Evolutionary conservation across 495 filamentous ascomycete species (phyloP).

Genomic region (Trichoderma erinaceum): DNA sequence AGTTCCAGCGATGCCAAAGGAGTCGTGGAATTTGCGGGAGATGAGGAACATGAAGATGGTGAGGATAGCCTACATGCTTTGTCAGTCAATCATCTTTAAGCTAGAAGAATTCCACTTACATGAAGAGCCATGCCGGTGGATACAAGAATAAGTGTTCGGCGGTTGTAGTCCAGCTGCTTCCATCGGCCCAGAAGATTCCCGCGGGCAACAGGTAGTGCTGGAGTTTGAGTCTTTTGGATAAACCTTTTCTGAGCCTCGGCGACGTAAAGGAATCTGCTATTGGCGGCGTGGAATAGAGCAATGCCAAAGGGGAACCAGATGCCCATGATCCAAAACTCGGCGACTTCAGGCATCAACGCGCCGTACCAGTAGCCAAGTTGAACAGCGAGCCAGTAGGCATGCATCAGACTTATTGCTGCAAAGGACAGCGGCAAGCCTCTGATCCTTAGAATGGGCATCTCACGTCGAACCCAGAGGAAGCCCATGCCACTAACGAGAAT

Average conservation of each 20-base stretch:
- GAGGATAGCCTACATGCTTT: conserved; percentile 38
- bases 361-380: conserved; percentile 55
- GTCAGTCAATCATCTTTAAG: conserved; percentile 7
- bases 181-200: conserved; percentile 23
- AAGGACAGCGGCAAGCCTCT: conserved; percentile 52
- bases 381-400: conserved; percentile 51
- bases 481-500: conserved; percentile 42
- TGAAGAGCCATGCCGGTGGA: conserved; percentile 41
- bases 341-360: conserved; percentile 36
- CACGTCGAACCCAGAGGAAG: conserved; percentile 45
- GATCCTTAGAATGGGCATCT: conserved; percentile 52
- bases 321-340: conserved; percentile 62
- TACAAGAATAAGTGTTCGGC: conserved; percentile 35
- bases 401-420: conserved; percentile 47
- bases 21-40: conserved; percentile 51
- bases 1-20: conserved; percentile 24
- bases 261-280: conserved; percentile 51
- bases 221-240: conserved; percentile 22
- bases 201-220: conserved; percentile 21
- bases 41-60: conserved; percentile 53
- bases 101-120: conserved; percentile 23
- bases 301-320: conserved; percentile 57
- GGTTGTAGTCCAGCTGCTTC: conserved; percentile 31
- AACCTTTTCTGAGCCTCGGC: conserved; percentile 41
- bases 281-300: conserved; percentile 58